Base-by-base conservation (phyloP, 2,329 filamentous ascomycete genomes). In the Colletotrichum australisinense region DNA sequence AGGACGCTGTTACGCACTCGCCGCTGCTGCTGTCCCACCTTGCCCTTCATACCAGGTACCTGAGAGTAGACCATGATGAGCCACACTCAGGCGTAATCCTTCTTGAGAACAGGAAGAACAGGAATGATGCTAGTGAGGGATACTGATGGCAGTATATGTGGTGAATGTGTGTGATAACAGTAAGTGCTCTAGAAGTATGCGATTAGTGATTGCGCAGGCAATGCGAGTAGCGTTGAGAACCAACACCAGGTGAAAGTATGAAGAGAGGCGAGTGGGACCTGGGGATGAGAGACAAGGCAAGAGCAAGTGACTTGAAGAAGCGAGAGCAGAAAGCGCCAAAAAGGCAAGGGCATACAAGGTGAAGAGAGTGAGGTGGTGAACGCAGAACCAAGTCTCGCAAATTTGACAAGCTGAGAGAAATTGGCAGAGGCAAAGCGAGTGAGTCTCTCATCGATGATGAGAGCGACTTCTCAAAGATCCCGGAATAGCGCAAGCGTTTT, bases 11-110 rank as follows among this genome's bases (percentile, higher is more conserved):
- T 24, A 16, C 35, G 65, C n/a, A 55, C 32, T 30, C 69, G 69
- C 30, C 59, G 55, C 8, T 49, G 38, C 59, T 64, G 57, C 28
- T 64, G 42, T n/a, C 59, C 66, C 28, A 28, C 35, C 53, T 64
- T 60, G 30, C 24, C 53, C 16, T 49, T 32, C 55, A 64, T 69
- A 24, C 53, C 59, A 12, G 26, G 16, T 9, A n/a, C 24, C 35
- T 69, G 64, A 16, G 55, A 35, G 12, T 59, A 26, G 32, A 62
- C 46, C 70, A 73, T 73, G 3, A 12, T 60, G 28, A 19, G 14
- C 19, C 24, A 60, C 24, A 35, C 9, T 11, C 22, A 49, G 64
- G 35, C 22, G 9, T 30, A 49, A n/a, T 16, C 28, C 26, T 24
- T n/a, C 8, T n/a, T 55, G 24, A 28, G 52, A 16, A 35, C 12